Conservation (phyloP, 352 stramenopile species). For the Pythium guiyangense region DNA sequence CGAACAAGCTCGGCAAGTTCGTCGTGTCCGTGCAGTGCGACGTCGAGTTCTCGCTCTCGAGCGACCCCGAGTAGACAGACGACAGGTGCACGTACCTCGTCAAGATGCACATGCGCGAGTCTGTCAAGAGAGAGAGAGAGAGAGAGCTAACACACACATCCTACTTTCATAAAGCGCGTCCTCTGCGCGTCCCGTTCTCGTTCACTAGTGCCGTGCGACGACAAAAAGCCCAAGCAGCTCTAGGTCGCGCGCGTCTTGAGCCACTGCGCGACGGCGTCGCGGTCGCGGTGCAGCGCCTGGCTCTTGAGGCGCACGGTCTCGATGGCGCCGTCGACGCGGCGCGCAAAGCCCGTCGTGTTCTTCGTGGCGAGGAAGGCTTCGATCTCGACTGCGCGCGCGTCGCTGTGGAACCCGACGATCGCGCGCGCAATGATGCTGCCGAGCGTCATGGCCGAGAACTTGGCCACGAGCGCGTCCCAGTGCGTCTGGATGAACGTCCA, state of each 20-base stretch:
- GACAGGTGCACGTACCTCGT: background rate
- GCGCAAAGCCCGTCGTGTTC: conserved; percentile 49
- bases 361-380: conserved; percentile 53
- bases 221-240: background rate
- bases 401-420: conserved; percentile 42
- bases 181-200: background rate
- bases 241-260: conserved; percentile 21
- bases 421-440: conserved; percentile 35
- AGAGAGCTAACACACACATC: background rate
- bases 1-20: conserved; percentile 70
- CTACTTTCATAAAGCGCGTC: too few species aligned
- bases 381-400: conserved; percentile 42
- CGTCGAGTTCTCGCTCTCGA: conserved; percentile 68
- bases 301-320: conserved; percentile 60
- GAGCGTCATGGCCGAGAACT: conserved; percentile 53
- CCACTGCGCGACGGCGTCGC: conserved; percentile 53
- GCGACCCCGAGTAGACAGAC: conserved; percentile 22
- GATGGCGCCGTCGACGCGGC: conserved; percentile 55
- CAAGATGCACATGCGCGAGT: too few species aligned
- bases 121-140: background rate
- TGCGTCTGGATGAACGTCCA: conserved; percentile 71
- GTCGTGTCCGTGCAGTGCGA: conserved; percentile 83
- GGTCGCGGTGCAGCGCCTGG: conserved; percentile 38
- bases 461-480: conserved; percentile 59
- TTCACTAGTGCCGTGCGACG: background rate